Evolutionary conservation across 1,284 basidiomycete genomes (phyloP), one percentile per base, ranked within the genome.

Genomic region (Cryptococcus amylolentus): DNA sequence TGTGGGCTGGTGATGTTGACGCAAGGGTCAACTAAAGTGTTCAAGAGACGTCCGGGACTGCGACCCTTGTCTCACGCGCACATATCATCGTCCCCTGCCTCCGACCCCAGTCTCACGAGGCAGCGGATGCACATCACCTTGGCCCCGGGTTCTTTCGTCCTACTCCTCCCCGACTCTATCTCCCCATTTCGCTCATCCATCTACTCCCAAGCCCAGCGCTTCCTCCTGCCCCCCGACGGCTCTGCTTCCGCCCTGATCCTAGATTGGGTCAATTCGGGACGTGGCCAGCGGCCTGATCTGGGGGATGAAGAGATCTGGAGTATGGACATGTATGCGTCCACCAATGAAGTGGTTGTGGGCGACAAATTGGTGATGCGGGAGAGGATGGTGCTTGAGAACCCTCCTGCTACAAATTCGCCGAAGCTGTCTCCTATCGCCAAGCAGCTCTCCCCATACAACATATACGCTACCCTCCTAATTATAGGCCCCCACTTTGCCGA

Each of bases 11-110:
- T 72, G 9, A 57, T 76, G 42, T 61, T 75, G 16, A 76, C 66
- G 13, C 71, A 94, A 86, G 91, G 91, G n/a, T 89, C 87, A 20
- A 96, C 93, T 13, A 96, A 97, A 73, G 88, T 96, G 26, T 96
- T 94, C 80, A 91, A 90, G 72, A 80, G 81, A 18, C 83, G 90
- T 28, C 76, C 81, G 9, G 83, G 80, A 53, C 78, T 79, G 58
- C 67, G 70, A 51, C 70, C 67, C 4, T 52, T 61, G 26, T 72
- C 66, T 1, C 65, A 66, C 48, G 46, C 48, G 49, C 39, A 5
- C 28, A 44, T 43, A 27, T 16, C 26, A 31, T 44, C n/a, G 7
- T 35, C 50, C 8, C 38, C 20, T 35, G 12, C 37, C 40, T 56
- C 31, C 20, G 51, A 42, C 5, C 46, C 50, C 13, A 52, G n/a